These are phyloP conservation scores for Nigrospora oryzae DNA, from an alignment of 2,329 filamentous ascomycete genomes.

Conservation along the genomic window DNA sequence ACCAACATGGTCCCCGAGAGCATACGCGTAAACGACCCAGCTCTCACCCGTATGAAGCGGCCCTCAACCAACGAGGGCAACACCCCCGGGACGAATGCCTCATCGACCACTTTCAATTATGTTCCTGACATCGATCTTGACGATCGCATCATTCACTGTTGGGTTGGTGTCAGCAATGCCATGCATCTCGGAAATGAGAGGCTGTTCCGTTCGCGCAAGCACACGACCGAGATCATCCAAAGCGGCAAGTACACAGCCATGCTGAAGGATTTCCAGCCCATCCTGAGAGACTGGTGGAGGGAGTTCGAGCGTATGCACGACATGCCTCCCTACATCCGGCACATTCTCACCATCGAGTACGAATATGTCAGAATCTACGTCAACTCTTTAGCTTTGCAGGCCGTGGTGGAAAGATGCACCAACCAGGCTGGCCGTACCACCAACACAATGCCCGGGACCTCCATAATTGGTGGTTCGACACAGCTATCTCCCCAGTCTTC, in stretches of 20 bases:
- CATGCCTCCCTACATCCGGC: conserved; percentile 55
- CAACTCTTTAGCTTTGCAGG: conserved; percentile 89
- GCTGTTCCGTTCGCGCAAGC: conserved; percentile 78
- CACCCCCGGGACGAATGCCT: conserved; percentile 51
- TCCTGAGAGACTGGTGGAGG: conserved; percentile 69
- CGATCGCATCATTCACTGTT: conserved; percentile 73
- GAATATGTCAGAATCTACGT: conserved; percentile 92
- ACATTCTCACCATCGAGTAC: conserved; percentile 88
- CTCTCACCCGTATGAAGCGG: conserved; percentile 38
- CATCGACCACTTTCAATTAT: conserved; percentile 54
- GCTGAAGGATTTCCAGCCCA: conserved; percentile 72
- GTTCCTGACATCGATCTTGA: conserved; percentile 59
- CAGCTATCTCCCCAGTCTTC: conserved; percentile 55
- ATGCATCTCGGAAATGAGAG: conserved; percentile 88
- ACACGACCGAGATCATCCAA: conserved; percentile 83
- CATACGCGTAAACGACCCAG: conserved; percentile 48
- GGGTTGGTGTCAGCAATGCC: conserved; percentile 85
- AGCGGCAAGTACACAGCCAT: conserved; percentile 75
- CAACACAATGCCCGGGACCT: conserved; percentile 25
- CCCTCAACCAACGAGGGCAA: conserved; percentile 44
- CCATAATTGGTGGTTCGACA: conserved; percentile 24
- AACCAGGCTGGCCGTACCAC: conserved; percentile 54
- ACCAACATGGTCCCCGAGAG: conserved; percentile 84
- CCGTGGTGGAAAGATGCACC: conserved; percentile 87
- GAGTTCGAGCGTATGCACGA: conserved; percentile 69